Evolutionary conservation across 2,329 filamentous ascomycete genomes (phyloP).

Genomic region (Curvularia hawaiiensis): DNA sequence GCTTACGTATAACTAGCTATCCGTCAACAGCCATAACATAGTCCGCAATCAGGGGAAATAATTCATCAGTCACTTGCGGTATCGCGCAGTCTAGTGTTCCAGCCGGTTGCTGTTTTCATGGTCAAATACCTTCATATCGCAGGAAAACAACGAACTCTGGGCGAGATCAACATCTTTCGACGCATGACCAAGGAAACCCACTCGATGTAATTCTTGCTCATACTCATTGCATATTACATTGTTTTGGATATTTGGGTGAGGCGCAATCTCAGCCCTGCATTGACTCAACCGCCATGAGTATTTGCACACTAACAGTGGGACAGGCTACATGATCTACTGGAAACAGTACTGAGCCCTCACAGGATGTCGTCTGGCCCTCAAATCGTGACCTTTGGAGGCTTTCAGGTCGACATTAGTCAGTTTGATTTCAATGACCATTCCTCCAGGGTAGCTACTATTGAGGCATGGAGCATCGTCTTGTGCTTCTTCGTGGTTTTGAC

Average conservation of each 20-base stretch:
- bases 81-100: neutral
- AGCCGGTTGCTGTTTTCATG: neutral
- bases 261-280: neutral
- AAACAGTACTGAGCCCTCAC: neutral
- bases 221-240: neutral
- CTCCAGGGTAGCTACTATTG: slow-evolving; percentile 21
- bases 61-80: neutral
- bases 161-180: neutral
- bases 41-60: neutral
- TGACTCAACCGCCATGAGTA: neutral
- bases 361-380: slow-evolving; percentile 5
- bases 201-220: neutral
- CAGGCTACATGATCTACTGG: neutral
- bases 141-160: neutral
- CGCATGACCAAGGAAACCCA: neutral
- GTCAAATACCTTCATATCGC: neutral
- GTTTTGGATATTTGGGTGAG: neutral
- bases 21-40: neutral
- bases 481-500: slow-evolving; percentile 28
- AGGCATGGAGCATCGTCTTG: slow-evolving; percentile 24
- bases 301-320: neutral
- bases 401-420: slow-evolving; percentile 27
- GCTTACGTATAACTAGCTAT: neutral
- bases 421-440: slow-evolving; percentile 29
- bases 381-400: slow-evolving; percentile 15